phyloP scores from a whole-genome alignment of 2,329 filamentous ascomycete genomes.

The Arachnopeziza araneosa region DNA sequence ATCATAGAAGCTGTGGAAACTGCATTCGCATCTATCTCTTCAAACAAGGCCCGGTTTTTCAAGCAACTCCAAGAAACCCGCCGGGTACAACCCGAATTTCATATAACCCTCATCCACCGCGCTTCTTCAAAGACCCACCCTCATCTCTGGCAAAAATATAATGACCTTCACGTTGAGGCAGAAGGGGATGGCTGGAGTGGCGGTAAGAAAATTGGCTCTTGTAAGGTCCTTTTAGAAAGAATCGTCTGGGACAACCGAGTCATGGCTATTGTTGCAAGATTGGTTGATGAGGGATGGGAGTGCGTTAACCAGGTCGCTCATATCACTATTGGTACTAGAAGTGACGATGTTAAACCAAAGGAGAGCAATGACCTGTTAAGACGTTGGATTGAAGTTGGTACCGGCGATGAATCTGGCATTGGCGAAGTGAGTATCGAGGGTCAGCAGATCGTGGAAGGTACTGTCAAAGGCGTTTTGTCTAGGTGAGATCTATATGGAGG shows the following conservation, averaged over 20 bases:
- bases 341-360: slow-evolving; percentile 73
- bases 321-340: slow-evolving; percentile 81
- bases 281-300: slow-evolving; percentile 58
- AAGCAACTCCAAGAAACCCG: slow-evolving; percentile 65
- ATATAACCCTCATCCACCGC: slow-evolving; percentile 89
- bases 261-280: slow-evolving; percentile 85
- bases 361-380: slow-evolving; percentile 85
- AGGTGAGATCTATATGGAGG: slow-evolving; percentile 9
- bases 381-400: slow-evolving; percentile 63
- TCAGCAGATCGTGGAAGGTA: slow-evolving; percentile 23
- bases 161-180: slow-evolving; percentile 46
- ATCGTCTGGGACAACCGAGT: slow-evolving; percentile 80
- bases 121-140: slow-evolving; percentile 54
- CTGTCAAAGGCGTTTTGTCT: slow-evolving; percentile 26
- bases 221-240: slow-evolving; percentile 58
- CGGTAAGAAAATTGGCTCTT: slow-evolving; percentile 55
- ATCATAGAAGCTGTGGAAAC: slow-evolving; percentile 59
- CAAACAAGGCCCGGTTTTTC: slow-evolving; percentile 62
- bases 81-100: slow-evolving; percentile 79
- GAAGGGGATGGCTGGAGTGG: slow-evolving; percentile 27
- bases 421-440: slow-evolving; percentile 26
- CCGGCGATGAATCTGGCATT: slow-evolving; percentile 28
- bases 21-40: slow-evolving; percentile 53
- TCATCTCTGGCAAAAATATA: slow-evolving; percentile 72
- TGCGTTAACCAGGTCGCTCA: slow-evolving; percentile 78